Evolutionary conservation across 2,329 filamentous ascomycete species (phyloP), one percentile per base, ranked within the genome.

Genomic region (Nemania abortiva): DNA sequence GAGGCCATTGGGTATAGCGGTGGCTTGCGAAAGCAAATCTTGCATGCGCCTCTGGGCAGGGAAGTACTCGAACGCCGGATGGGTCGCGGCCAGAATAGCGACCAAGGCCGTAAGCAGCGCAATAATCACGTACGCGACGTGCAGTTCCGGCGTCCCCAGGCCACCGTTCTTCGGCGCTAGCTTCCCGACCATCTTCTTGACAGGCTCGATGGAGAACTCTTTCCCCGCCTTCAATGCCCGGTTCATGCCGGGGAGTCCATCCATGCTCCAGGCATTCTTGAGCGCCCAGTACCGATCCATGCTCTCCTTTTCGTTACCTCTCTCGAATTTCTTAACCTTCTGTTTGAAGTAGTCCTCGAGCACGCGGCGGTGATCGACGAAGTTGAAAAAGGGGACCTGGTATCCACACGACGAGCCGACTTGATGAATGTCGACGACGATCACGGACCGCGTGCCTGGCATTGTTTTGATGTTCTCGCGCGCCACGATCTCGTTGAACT

Each of bases 201-300:
- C 66, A 1, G 81, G 81, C n/a, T 72, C 70, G 37, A 83, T 76
- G 1, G 74, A 69, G 42, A 81, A 75, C 57, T 77, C 63, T 24
- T 75, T 73, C 3, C 73, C 77, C 1, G 76, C 76, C 68, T 76
- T 75, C 34, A 78, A 68, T 1, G 74, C 81, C 20, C 78, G 68
- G 5, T 75, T 72, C 75, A 83, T 79, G 0, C 77, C 80, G 0
- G 81, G 81, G 0, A 83, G 74, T 0, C 80, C 79, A 52, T 83
- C 81, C 60, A 83, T 77, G 53, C 80, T 82, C 71, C 74, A 81
- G 0, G 81, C 75, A 59, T 81, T 83, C 72, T 83, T 83, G 47
- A 74, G 67, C 0, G 81, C 81, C 81, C 81, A 83, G 70, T 83
- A 83, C 27, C 79, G 81, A 22, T 69, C 78, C 71, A 82, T 78